A percentile compares a stretch with the other conserved stretches of the same genome.
Evolutionary conservation across 805 yeast genomes (phyloP).

Genomic region (Metschnikowia shivogae): DNA sequence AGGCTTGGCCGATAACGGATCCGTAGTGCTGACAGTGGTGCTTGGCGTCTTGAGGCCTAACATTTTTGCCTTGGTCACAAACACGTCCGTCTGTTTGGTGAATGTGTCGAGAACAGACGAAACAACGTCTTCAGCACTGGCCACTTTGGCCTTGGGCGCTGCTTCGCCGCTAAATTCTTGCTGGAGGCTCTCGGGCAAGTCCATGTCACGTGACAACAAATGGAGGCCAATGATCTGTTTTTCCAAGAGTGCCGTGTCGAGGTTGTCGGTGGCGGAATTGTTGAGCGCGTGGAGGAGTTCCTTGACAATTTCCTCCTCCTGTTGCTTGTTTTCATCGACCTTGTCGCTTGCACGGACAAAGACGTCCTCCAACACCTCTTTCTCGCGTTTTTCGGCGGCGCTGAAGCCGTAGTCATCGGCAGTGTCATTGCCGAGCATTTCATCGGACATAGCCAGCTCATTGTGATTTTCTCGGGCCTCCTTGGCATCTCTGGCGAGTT

Average conservation of each 20-base stretch:
- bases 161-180: conserved; percentile 23
- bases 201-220: conserved; percentile 59
- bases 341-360: conserved; percentile 25
- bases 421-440: not conserved
- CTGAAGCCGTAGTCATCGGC: not conserved
- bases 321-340: conserved; percentile 22
- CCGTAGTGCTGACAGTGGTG: conserved; percentile 19
- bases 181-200: conserved; percentile 54
- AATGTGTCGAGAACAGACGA: conserved; percentile 9
- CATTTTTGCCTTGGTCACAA: conserved; percentile 31
- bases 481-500: conserved; percentile 17
- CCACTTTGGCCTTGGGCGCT: not conserved
- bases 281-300: conserved; percentile 16
- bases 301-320: conserved; percentile 20
- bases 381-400: conserved; percentile 15
- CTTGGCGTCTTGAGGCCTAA: conserved; percentile 36
- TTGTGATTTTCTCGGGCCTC: conserved; percentile 16
- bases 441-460: not conserved
- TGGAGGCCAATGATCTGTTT: conserved; percentile 64
- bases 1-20: conserved; percentile 38
- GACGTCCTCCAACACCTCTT: conserved; percentile 26
- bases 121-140: conserved; percentile 13
- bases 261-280: conserved; percentile 14
- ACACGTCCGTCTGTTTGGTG: conserved; percentile 6
- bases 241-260: conserved; percentile 33